Conservation (phyloP, 805 yeast species). For the Saccharomycopsis lassenensis region DNA sequence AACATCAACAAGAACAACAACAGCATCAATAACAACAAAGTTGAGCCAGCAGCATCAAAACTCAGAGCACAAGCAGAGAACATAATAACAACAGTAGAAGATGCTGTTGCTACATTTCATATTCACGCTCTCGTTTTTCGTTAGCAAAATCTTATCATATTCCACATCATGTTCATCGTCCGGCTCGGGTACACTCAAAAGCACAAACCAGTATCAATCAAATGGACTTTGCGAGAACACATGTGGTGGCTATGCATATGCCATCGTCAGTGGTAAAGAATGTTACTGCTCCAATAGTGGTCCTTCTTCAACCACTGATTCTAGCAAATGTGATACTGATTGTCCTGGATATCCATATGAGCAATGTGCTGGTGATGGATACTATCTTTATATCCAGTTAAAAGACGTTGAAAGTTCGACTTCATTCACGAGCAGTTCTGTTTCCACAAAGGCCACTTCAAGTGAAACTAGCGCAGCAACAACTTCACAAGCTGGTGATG, state of each 20-base stretch:
- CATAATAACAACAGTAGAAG: too few relatives aligned
- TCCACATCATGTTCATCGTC: too few relatives aligned
- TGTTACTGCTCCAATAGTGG: slow-evolving; percentile 41
- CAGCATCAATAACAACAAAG: too few relatives aligned
- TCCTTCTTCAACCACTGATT: slow-evolving; percentile 27
- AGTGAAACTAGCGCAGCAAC: too few relatives aligned
- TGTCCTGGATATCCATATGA: slow-evolving; percentile 20
- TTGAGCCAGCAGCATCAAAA: too few relatives aligned
- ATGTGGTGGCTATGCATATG: slow-evolving; percentile 32
- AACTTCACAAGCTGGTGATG: neutral
- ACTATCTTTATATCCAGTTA: slow-evolving; percentile 31
- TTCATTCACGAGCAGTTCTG: neutral
- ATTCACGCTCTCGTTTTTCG: too few relatives aligned
- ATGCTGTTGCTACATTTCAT: too few relatives aligned
- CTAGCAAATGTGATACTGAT: slow-evolving; percentile 11
- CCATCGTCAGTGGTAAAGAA: slow-evolving; percentile 31
- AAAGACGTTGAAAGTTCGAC: slow-evolving; percentile 17
- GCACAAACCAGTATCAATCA: slow-evolving; percentile 24
- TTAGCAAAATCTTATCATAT: too few relatives aligned
- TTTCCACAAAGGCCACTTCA: slow-evolving; percentile 13
- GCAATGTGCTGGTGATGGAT: slow-evolving; percentile 22
- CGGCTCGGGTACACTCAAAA: too few relatives aligned
- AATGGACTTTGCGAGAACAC: slow-evolving; percentile 34
- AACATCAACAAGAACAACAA: too few relatives aligned
- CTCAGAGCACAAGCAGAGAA: too few relatives aligned